A percentile compares a stretch with the other conserved stretches of the same genome.
Conservation (phyloP, 2,329 filamentous ascomycete species). For the Ophiostoma sp. region DNA sequence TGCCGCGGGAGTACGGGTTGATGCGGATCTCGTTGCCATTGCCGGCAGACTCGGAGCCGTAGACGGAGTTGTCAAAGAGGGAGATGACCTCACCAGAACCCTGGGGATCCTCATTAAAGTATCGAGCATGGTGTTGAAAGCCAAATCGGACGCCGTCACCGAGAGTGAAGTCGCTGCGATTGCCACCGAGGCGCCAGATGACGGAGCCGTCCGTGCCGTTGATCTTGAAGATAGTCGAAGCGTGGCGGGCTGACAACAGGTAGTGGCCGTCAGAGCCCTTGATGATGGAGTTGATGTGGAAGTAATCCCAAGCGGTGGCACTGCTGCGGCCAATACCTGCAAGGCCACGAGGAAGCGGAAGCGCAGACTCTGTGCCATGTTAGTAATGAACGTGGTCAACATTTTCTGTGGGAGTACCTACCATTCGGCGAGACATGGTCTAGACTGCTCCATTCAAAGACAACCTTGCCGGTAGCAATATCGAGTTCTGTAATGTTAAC, state of each 20-base stretch:
- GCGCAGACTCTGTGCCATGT: slow-evolving; percentile 16
- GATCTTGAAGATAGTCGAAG: slow-evolving; percentile 45
- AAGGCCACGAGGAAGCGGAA: slow-evolving; percentile 49
- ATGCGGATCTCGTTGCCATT: slow-evolving; percentile 33
- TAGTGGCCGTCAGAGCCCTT: slow-evolving; percentile 48
- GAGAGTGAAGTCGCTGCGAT: slow-evolving; percentile 44
- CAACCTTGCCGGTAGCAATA: slow-evolving; percentile 53
- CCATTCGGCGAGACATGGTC: slow-evolving; percentile 56
- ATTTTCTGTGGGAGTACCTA: slow-evolving; percentile 32
- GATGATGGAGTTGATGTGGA: slow-evolving; percentile 53
- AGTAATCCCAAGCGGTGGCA: slow-evolving; percentile 48
- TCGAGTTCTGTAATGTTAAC: slow-evolving; percentile 42
- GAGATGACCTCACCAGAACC: slow-evolving; percentile 45
- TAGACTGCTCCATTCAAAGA: slow-evolving; percentile 61
- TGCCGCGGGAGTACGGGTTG: slow-evolving; percentile 43
- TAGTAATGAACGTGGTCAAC: neutral
- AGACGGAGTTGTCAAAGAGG: slow-evolving; percentile 53
- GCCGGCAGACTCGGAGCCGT: slow-evolving; percentile 42
- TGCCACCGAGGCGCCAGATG: slow-evolving; percentile 49
- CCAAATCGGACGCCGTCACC: slow-evolving; percentile 38
- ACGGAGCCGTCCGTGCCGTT: slow-evolving; percentile 45
- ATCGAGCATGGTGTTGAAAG: slow-evolving; percentile 51
- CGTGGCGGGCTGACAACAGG: slow-evolving; percentile 47
- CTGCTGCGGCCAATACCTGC: slow-evolving; percentile 34
- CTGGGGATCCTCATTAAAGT: slow-evolving; percentile 39